A percentile compares a stretch with the other conserved stretches of the same genome.
These are phyloP conservation scores for Favolaschia claudopus DNA, from an alignment of 768 basidiomycete species.

Conservation along the genomic window DNA sequence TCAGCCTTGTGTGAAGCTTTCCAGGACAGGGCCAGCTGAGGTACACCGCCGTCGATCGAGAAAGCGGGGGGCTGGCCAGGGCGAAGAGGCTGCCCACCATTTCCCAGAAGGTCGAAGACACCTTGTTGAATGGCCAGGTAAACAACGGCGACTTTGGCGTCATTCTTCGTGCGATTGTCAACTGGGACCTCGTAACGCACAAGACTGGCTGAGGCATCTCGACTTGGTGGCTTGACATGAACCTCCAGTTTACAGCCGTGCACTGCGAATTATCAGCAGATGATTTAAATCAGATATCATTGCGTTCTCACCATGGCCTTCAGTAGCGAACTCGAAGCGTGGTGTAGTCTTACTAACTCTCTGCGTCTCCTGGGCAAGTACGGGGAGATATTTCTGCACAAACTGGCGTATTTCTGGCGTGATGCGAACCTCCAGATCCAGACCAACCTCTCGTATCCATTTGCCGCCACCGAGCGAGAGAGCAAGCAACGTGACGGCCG, in stretches of 20 bases:
- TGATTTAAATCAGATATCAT: neutral
- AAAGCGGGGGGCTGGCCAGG: slow-evolving; percentile 33
- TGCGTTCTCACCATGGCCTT: slow-evolving; percentile 59
- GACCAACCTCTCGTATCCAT: slow-evolving; percentile 57
- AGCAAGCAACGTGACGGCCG: slow-evolving; percentile 70
- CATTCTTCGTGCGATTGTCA: slow-evolving; percentile 63
- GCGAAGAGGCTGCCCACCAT: slow-evolving; percentile 52
- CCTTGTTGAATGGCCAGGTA: slow-evolving; percentile 62
- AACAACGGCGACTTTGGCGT: slow-evolving; percentile 67
- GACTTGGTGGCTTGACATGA: slow-evolving; percentile 42
- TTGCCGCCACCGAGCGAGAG: slow-evolving; percentile 67
- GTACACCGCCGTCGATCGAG: slow-evolving; percentile 28
- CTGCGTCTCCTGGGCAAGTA: slow-evolving; percentile 52
- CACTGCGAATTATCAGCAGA: slow-evolving; percentile 43
- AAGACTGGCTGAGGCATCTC: slow-evolving; percentile 46
- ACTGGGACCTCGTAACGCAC: slow-evolving; percentile 54
- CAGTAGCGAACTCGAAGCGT: slow-evolving; percentile 48
- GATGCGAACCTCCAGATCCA: slow-evolving; percentile 53
- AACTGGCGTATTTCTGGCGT: slow-evolving; percentile 53
- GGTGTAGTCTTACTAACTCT: slow-evolving; percentile 50
- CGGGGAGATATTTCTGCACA: slow-evolving; percentile 52
- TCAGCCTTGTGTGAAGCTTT: slow-evolving; percentile 32
- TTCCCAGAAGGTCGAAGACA: slow-evolving; percentile 66
- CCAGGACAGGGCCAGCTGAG: slow-evolving; percentile 40
- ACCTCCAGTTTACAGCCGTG: slow-evolving; percentile 61